phyloP scores from a whole-genome alignment of 768 basidiomycete genomes.

The Boletus reticuloceps region DNA sequence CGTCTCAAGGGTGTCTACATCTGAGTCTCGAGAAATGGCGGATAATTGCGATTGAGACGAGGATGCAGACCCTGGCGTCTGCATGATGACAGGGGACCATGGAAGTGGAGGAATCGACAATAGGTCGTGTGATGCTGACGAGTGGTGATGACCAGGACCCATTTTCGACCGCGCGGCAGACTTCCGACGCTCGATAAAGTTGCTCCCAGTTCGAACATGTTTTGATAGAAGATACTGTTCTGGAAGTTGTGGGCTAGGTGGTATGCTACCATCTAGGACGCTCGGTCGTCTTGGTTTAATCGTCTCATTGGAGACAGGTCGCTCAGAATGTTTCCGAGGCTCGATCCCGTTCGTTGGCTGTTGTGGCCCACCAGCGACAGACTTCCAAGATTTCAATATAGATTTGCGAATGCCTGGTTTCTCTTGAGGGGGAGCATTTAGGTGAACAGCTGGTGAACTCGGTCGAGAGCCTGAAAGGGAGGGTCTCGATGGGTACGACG shows the following conservation, averaged over 20 bases:
- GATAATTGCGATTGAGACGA: constrained; percentile 28
- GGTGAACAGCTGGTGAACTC: constrained; percentile 21
- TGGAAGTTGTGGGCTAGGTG: constrained; percentile 64
- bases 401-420: constrained; percentile 59
- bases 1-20: constrained; percentile 47
- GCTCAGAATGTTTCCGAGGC: constrained; percentile 40
- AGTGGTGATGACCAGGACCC: constrained; percentile 17
- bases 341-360: constrained; percentile 30
- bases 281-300: constrained; percentile 46
- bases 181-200: constrained; percentile 28
- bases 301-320: constrained; percentile 32
- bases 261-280: constrained; percentile 45
- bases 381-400: constrained; percentile 66
- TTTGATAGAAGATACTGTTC: constrained; percentile 41
- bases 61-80: constrained; percentile 23
- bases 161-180: constrained; percentile 17
- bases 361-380: constrained; percentile 37
- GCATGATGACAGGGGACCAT: constrained; percentile 14
- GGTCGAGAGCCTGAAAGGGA: constrained; percentile 34
- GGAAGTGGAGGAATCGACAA: constrained; percentile 11
- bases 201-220: constrained; percentile 32
- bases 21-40: constrained; percentile 21
- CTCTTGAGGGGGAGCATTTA: constrained; percentile 33
- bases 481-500: constrained; percentile 36
- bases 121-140: constrained; percentile 32